phyloP scores from a whole-genome alignment of 2,329 filamentous ascomycete genomes.

The Exophiala dermatitidis region DNA sequence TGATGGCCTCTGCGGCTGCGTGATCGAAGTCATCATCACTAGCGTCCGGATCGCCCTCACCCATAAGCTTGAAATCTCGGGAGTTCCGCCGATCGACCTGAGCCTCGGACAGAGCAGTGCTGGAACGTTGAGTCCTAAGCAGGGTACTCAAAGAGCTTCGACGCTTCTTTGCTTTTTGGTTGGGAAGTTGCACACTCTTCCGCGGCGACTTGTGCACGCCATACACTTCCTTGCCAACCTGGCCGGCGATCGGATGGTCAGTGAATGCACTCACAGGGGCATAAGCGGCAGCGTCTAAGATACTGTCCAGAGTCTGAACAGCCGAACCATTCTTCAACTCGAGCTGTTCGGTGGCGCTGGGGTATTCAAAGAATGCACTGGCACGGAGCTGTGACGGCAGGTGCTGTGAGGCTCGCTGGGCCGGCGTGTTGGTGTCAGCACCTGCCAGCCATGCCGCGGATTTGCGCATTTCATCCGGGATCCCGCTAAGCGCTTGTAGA shows the following conservation, averaged over 20 bases:
- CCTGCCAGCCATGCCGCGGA: slow-evolving; percentile 43
- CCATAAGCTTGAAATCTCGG: slow-evolving; percentile 12
- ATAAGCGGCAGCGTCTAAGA: slow-evolving; percentile 78
- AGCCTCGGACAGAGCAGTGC: slow-evolving; percentile 23
- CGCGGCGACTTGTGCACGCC: slow-evolving; percentile 37
- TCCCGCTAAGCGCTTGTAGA: slow-evolving; percentile 62
- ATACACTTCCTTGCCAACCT: slow-evolving; percentile 68
- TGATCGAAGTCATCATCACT: slow-evolving; percentile 24
- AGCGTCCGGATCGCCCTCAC: slow-evolving; percentile 16
- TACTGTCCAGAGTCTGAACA: slow-evolving; percentile 79
- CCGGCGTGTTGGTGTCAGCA: slow-evolving; percentile 20
- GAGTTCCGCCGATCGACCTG: slow-evolving; percentile 20
- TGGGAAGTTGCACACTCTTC: slow-evolving; percentile 27
- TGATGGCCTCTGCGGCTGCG: slow-evolving; percentile 21
- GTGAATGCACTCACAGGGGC: slow-evolving; percentile 89
- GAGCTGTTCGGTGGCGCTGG: slow-evolving; percentile 50
- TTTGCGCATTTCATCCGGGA: slow-evolving; percentile 50
- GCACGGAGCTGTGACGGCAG: slow-evolving; percentile 80
- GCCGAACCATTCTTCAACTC: slow-evolving; percentile 68
- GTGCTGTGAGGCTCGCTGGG: slow-evolving; percentile 30
- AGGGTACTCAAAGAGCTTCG: slow-evolving; percentile 31
- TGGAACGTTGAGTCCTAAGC: slow-evolving; percentile 22
- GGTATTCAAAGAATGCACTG: slow-evolving; percentile 80
- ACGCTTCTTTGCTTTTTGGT: slow-evolving; percentile 28
- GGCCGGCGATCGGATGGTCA: slow-evolving; percentile 75